Conservation (phyloP, 192 early-diverging fungal genomes). For the Coemansia sp. region DNA sequence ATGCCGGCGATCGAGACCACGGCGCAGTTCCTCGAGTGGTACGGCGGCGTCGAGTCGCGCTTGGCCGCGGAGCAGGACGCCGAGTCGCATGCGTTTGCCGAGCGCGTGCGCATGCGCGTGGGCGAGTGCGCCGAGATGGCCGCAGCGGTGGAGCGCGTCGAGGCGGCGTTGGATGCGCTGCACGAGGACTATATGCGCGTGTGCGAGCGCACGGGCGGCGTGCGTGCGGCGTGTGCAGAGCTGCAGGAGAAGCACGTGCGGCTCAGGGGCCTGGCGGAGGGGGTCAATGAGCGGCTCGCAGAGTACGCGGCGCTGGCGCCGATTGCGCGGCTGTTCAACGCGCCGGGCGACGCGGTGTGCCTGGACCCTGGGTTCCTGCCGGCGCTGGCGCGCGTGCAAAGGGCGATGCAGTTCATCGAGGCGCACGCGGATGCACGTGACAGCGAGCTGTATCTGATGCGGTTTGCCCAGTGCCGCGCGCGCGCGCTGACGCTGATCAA, state of each 20-base stretch:
- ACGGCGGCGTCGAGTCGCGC: slow-evolving; percentile 70
- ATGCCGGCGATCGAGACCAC: slow-evolving; percentile 72
- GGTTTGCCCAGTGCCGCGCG: slow-evolving; percentile 94
- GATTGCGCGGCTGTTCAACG: slow-evolving; percentile 72
- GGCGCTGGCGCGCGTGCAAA: slow-evolving; percentile 74
- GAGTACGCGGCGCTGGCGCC: slow-evolving; percentile 88
- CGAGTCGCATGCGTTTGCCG: slow-evolving; percentile 78
- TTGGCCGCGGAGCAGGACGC: slow-evolving; percentile 77
- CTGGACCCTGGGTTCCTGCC: slow-evolving; percentile 76
- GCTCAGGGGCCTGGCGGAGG: slow-evolving; percentile 43
- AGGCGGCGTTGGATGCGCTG: slow-evolving; percentile 61
- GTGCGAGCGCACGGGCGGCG: slow-evolving; percentile 66
- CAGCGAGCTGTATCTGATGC: slow-evolving; percentile 89
- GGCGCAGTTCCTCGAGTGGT: slow-evolving; percentile 96
- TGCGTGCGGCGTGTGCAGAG: slow-evolving; percentile 79
- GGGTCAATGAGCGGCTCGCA: slow-evolving; percentile 59
- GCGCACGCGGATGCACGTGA: slow-evolving; percentile 66
- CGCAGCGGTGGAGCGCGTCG: slow-evolving; percentile 55
- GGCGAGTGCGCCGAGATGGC: slow-evolving; percentile 51
- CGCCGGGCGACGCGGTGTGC: slow-evolving; percentile 84
- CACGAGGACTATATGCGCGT: slow-evolving; percentile 75
- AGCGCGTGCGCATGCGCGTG: slow-evolving; percentile 7
- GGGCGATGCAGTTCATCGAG: slow-evolving; percentile 63
- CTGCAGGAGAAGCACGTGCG: slow-evolving; percentile 59
- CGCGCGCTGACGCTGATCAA: slow-evolving; percentile 92